These are phyloP conservation scores for Pseudogymnoascus sp. DNA, from an alignment of 2,329 filamentous ascomycete species.

Conservation along the genomic window DNA sequence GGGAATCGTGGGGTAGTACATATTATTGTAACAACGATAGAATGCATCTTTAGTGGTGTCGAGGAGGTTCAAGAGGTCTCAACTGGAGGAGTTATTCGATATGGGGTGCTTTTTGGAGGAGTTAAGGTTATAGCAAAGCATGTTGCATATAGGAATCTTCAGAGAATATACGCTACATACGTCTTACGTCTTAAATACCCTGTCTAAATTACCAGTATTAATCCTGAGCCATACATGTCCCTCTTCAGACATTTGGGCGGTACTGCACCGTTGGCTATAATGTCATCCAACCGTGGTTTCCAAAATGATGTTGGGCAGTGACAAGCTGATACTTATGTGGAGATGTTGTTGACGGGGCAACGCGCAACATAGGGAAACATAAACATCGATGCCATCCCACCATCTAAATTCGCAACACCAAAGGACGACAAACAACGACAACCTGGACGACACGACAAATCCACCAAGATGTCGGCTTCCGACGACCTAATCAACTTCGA, in stretches of 20 bases:
- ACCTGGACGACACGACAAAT: constrained; percentile 14
- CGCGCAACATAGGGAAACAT: neutral
- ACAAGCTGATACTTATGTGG: neutral
- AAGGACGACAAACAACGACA: constrained; percentile 9
- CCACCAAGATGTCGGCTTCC: constrained; percentile 36
- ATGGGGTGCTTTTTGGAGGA: neutral
- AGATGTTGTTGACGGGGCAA: constrained; percentile 1
- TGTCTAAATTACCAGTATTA: neutral
- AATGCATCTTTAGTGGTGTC: neutral
- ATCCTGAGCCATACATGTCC: neutral
- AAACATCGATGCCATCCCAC: neutral
- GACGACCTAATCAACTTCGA: constrained; percentile 66
- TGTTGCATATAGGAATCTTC: neutral
- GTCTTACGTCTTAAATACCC: neutral
- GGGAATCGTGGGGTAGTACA: constrained; percentile 7
- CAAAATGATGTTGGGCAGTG: neutral
- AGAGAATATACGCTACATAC: neutral
- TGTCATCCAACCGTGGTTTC: neutral
- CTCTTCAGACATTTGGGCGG: neutral
- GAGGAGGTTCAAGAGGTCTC: neutral
- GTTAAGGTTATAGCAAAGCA: constrained; percentile 1
- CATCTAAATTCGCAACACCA: constrained; percentile 1
- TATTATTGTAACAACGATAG: constrained; percentile 11
- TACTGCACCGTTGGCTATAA: neutral
- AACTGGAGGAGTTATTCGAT: neutral